These are phyloP conservation scores for Rhizophora apiculata DNA, from an alignment of 345 rosid genomes.

Conservation along the genomic window DNA sequence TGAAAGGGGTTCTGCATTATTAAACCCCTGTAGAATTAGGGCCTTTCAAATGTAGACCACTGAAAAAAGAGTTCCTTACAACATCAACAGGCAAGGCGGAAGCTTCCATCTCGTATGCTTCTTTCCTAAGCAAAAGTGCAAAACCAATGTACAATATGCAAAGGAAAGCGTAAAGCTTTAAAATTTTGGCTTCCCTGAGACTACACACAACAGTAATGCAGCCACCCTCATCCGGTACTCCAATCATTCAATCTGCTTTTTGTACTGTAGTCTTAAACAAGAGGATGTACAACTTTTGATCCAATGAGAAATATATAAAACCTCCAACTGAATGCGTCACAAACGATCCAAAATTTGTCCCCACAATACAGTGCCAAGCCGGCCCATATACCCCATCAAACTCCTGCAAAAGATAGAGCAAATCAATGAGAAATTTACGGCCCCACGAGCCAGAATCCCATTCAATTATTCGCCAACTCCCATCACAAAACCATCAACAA, in stretches of 20 bases:
- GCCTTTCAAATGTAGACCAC: not conserved
- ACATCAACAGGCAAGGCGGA: not conserved
- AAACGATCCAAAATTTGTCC: slow-evolving; percentile 61
- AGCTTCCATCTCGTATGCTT: slow-evolving; percentile 16
- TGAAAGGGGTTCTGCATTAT: not conserved
- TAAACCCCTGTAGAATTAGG: not conserved
- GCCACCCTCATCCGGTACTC: not conserved
- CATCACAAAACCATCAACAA: not conserved
- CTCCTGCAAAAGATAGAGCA: slow-evolving; percentile 36
- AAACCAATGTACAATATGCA: slow-evolving; percentile 22
- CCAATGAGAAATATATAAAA: slow-evolving; percentile 56
- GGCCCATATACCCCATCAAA: slow-evolving; percentile 61
- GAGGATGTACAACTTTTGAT: slow-evolving; percentile 49
- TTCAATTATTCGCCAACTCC: slow-evolving; percentile 7
- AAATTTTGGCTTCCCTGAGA: slow-evolving; percentile 5
- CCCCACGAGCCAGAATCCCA: slow-evolving; percentile 7
- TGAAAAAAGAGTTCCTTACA: not conserved
- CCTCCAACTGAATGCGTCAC: slow-evolving; percentile 64
- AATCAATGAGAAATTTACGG: not conserved
- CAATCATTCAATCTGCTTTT: slow-evolving; percentile 41
- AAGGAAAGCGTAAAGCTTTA: slow-evolving; percentile 11
- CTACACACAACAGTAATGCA: slow-evolving; percentile 11
- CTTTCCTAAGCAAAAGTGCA: slow-evolving; percentile 10
- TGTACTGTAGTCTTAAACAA: slow-evolving; percentile 62
- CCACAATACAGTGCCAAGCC: slow-evolving; percentile 67